These are phyloP conservation scores for Oenanthe javanica DNA, from an alignment of 140 eudicot genomes.

Conservation along the genomic window DNA sequence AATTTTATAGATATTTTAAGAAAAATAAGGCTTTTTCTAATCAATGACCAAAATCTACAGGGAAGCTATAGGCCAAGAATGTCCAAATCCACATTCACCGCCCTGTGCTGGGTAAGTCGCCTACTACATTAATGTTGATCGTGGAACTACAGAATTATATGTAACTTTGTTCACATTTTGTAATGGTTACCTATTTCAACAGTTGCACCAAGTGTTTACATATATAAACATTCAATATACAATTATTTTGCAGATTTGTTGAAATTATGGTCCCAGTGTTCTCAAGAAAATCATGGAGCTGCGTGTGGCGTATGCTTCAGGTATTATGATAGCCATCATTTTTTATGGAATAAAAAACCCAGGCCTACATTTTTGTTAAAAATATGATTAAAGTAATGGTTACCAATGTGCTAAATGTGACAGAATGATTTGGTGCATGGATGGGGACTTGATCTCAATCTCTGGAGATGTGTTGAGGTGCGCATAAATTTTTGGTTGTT, in stretches of 20 bases:
- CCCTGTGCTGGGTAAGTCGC: constrained; percentile 13
- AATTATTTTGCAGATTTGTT: constrained; percentile 5
- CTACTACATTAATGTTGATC: background rate
- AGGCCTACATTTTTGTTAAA: background rate
- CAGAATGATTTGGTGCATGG: constrained; percentile 22
- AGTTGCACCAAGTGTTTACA: background rate
- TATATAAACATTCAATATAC: background rate
- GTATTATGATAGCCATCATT: background rate
- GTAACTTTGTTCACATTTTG: too few species aligned
- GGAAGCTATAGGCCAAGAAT: background rate
- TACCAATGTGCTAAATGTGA: background rate
- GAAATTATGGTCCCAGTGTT: constrained; percentile 16
- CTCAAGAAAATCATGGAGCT: constrained; percentile 3
- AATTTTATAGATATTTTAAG: background rate
- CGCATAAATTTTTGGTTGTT: background rate
- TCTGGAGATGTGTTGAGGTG: constrained; percentile 20
- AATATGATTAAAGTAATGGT: background rate
- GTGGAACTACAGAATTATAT: background rate
- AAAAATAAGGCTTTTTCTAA: background rate
- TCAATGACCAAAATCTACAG: background rate
- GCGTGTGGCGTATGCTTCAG: constrained; percentile 3
- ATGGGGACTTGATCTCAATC: constrained; percentile 22
- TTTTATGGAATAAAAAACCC: background rate
- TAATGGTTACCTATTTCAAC: too few species aligned
- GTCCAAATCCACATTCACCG: constrained; percentile 4